Base-by-base conservation (phyloP, 2,329 filamentous ascomycete genomes). In the Botrytis fragariae region DNA sequence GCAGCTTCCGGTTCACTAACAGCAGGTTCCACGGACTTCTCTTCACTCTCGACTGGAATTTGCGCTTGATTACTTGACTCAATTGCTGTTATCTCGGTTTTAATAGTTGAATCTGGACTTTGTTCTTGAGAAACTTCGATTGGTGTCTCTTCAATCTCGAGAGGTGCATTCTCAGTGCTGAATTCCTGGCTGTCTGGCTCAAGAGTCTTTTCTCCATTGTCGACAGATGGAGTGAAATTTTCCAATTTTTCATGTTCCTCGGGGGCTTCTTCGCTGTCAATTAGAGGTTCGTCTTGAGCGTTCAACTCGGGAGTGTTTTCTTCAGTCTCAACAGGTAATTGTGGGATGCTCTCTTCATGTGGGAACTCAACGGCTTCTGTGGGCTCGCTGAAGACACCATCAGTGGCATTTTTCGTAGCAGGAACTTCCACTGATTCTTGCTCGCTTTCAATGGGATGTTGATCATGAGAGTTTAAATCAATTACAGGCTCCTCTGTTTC, bases 201-300 rank as follows among this genome's bases (percentile, higher is more conserved):
- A 14, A n/a, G 5, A n/a, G 12, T 32, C 29, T n/a, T 7, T 20
- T 37, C 32, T 20, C n/a, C 14, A 10, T 25, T 37, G 1, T 67
- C 22, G 8, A 37, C 4, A 5, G 32, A 18, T 37, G 44, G 32
- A 1, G 12, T 16, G 5, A 18, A 1, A 5, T 51, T 10, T 67
- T 67, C 32, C 22, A 16, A 3, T 9, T 8, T 37, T 51, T 39
- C 44, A 3, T 12, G 1, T 8, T 39, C 44, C 22, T 51, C 5
- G 9, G 2, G 5, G 2, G 7, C 0, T 39, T 35, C 20, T 6
- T 35, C 32, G 10, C 2, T 16, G 0, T 39, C 35, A 9, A 37
- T 22, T 25, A 2, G 10, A 39, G 12, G 10, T 16, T 6, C 5
- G 0, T n/a, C 35, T 39, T n/a, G 22, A 25, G 6, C 8, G 0